Evolutionary conservation across 768 basidiomycete species (phyloP).

Genomic region (Leucocoprinus birnbaumii): DNA sequence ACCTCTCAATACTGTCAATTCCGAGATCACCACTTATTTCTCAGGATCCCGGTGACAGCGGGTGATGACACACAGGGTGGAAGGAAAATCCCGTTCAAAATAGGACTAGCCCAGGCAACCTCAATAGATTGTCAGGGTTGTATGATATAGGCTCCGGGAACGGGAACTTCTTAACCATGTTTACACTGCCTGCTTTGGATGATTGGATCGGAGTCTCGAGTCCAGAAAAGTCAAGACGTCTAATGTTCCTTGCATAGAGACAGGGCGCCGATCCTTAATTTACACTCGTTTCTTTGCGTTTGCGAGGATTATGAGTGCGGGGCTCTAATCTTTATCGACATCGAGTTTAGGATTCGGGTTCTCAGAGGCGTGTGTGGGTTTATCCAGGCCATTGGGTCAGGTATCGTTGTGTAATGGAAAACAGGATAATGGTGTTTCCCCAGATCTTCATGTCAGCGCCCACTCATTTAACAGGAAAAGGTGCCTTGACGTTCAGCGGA

Average conservation of each 20-base stretch:
- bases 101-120: background rate
- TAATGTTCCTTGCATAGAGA: too few relatives aligned
- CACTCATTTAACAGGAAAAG: background rate
- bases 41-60: background rate
- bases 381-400: too few relatives aligned
- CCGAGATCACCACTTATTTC: background rate
- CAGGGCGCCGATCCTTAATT: too few relatives aligned
- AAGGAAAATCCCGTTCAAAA: background rate
- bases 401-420: too few relatives aligned
- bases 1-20: background rate
- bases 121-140: background rate
- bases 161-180: background rate
- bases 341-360: too few relatives aligned
- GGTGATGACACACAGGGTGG: constrained; percentile 5
- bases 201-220: too few relatives aligned
- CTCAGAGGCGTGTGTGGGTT: too few relatives aligned
- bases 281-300: too few relatives aligned
- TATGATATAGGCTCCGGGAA: background rate
- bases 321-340: too few relatives aligned
- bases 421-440: too few relatives aligned
- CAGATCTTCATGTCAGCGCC: background rate
- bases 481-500: constrained; percentile 6
- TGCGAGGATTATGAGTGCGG: too few relatives aligned
- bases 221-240: too few relatives aligned
- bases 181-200: background rate